Evolutionary conservation across 257 asterid species (phyloP).

Genomic region (Coffea canephora): DNA sequence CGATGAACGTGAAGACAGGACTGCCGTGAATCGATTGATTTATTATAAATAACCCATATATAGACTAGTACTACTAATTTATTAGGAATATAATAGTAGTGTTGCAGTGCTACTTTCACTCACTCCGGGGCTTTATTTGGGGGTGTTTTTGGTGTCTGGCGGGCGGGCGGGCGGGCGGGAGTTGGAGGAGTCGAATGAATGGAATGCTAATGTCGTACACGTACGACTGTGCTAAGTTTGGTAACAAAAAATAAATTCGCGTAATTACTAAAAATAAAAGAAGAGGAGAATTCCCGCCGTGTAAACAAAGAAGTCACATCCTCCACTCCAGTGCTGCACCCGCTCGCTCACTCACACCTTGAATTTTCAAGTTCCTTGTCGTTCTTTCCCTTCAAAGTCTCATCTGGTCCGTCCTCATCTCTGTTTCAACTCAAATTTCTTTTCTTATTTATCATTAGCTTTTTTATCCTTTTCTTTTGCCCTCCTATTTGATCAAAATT

Average conservation of each 20-base stretch:
- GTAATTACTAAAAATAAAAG: neutral
- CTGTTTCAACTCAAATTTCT: neutral
- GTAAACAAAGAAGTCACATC: constrained; percentile 7
- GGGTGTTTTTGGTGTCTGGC: no score
- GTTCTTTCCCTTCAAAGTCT: neutral
- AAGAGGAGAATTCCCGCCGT: constrained; percentile 22
- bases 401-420: neutral
- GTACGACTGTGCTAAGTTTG: neutral
- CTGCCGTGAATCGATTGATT: no score
- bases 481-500: neutral
- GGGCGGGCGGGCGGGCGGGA: no score
- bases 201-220: neutral
- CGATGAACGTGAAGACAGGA: no score
- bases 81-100: no score
- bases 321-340: neutral
- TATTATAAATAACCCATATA: no score
- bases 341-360: neutral
- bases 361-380: neutral
- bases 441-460: neutral
- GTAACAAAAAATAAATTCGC: neutral
- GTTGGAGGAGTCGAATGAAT: no score
- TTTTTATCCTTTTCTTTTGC: neutral
- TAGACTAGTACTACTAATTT: no score
- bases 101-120: no score
- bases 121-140: no score